phyloP scores from a whole-genome alignment of 371 early-diverging fungal species.

The Funneliformis caledonium region DNA sequence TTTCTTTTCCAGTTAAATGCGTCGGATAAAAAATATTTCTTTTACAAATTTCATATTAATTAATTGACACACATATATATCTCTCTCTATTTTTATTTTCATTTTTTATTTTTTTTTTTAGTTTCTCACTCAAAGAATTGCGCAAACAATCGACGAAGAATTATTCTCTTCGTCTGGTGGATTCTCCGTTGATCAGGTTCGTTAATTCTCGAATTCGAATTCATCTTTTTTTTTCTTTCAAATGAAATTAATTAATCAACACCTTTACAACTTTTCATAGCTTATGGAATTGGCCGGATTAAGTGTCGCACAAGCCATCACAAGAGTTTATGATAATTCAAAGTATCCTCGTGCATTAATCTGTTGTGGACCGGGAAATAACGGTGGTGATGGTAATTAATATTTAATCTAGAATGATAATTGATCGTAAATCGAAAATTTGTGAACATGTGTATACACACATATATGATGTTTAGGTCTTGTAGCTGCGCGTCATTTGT shows the following conservation, averaged over 20 bases:
- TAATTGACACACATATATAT: neutral
- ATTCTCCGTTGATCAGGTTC: conserved; percentile 83
- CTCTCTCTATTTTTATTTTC: neutral
- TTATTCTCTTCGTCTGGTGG: conserved; percentile 79
- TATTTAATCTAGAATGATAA: neutral
- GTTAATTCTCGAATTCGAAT: conserved; percentile 40
- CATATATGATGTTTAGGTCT: conserved; percentile 54
- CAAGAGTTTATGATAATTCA: conserved; percentile 63
- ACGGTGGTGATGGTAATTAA: conserved; percentile 89
- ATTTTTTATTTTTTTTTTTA: conserved; percentile 39
- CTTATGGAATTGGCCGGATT: conserved; percentile 74
- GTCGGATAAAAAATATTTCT: too few relatives aligned
- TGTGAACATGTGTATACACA: neutral
- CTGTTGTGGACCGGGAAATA: conserved; percentile 90
- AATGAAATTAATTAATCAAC: neutral
- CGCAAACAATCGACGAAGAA: conserved; percentile 80
- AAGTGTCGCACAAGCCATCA: conserved; percentile 87
- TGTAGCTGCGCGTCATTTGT: conserved; percentile 89
- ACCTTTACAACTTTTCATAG: neutral
- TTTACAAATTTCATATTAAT: too few relatives aligned
- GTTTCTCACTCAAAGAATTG: conserved; percentile 78
- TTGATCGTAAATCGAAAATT: neutral
- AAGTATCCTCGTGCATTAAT: conserved; percentile 65
- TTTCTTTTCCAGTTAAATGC: too few relatives aligned
- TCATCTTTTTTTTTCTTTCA: neutral